Evolutionary conservation across 2,329 filamentous ascomycete genomes (phyloP).

Genomic region (Coniella lustricola): DNA sequence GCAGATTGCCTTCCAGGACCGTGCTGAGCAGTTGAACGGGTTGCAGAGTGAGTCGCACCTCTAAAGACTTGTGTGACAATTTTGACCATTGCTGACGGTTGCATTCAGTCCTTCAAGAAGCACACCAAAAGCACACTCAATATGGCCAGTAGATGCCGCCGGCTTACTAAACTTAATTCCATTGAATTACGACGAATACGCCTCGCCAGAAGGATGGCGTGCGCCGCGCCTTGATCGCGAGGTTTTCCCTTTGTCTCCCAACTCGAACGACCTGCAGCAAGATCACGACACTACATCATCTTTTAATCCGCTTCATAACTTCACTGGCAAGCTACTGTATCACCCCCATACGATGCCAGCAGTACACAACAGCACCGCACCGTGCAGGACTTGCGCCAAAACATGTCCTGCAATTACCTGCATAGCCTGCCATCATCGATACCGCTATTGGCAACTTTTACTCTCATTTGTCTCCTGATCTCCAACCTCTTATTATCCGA

Average conservation of each 20-base stretch:
- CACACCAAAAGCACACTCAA: conserved; percentile 29
- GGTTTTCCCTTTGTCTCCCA: conserved; percentile 13
- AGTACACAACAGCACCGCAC: not conserved
- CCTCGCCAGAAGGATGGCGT: conserved; percentile 2
- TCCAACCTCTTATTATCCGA: conserved; percentile 3
- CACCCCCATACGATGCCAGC: not conserved
- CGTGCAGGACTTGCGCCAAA: too few species aligned
- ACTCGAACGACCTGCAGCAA: conserved; percentile 9
- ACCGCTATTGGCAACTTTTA: not conserved
- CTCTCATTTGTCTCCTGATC: conserved; percentile 12
- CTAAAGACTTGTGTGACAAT: too few species aligned
- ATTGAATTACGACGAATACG: conserved; percentile 3
- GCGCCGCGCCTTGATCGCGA: conserved; percentile 7
- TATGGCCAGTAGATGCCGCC: conserved; percentile 23
- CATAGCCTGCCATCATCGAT: conserved; percentile 1
- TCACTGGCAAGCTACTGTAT: not conserved
- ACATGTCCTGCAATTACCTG: not conserved
- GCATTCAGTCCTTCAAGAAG: conserved; percentile 35
- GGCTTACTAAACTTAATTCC: not conserved
- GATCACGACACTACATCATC: conserved; percentile 12
- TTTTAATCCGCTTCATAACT: conserved; percentile 10
- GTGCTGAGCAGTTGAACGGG: conserved; percentile 48
- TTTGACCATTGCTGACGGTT: not conserved
- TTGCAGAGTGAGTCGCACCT: conserved; percentile 42
- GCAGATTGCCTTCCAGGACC: conserved; percentile 58